Conservation (phyloP, 768 basidiomycete genomes). For the Hygrocybe coccinea region DNA sequence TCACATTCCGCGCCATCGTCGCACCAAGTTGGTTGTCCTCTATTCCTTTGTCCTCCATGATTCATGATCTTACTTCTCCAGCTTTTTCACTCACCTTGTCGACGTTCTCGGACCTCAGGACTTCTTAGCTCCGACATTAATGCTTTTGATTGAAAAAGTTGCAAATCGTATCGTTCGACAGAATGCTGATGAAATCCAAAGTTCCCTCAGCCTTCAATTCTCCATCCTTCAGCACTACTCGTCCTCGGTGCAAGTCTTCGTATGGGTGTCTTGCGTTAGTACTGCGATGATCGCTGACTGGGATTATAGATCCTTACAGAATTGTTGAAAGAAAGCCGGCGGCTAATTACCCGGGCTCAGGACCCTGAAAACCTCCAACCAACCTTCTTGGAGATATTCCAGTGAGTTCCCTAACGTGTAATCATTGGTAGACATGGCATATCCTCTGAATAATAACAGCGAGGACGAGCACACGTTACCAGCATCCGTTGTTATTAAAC, state of each 20-base stretch:
- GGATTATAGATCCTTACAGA: slow-evolving; percentile 54
- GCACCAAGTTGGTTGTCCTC: slow-evolving; percentile 60
- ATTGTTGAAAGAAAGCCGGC: slow-evolving; percentile 59
- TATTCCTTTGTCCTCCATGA: neutral
- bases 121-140: slow-evolving; percentile 76
- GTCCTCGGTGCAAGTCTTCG: slow-evolving; percentile 46
- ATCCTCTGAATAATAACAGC: slow-evolving; percentile 26
- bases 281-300: slow-evolving; percentile 5
- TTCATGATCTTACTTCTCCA: slow-evolving; percentile 25
- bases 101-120: slow-evolving; percentile 74
- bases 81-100: slow-evolving; percentile 86
- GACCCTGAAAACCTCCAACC: slow-evolving; percentile 34
- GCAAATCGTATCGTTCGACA: slow-evolving; percentile 66
- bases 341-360: slow-evolving; percentile 45
- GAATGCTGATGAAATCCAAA: slow-evolving; percentile 51
- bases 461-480: slow-evolving; percentile 56
- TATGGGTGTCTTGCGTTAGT: slow-evolving; percentile 27
- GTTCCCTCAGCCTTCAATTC: slow-evolving; percentile 60
- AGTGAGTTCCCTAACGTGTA: slow-evolving; percentile 37
- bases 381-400: slow-evolving; percentile 52
- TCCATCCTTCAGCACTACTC: slow-evolving; percentile 57
- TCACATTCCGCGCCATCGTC: slow-evolving; percentile 89
- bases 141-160: slow-evolving; percentile 80
- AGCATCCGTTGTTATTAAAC: slow-evolving; percentile 41
- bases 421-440: neutral